Percentiles rank a stretch among this genome's conserved stretches.
These are phyloP conservation scores for Fallopia convolvulus DNA, from an alignment of 148 eudicot species.

Conservation along the genomic window DNA sequence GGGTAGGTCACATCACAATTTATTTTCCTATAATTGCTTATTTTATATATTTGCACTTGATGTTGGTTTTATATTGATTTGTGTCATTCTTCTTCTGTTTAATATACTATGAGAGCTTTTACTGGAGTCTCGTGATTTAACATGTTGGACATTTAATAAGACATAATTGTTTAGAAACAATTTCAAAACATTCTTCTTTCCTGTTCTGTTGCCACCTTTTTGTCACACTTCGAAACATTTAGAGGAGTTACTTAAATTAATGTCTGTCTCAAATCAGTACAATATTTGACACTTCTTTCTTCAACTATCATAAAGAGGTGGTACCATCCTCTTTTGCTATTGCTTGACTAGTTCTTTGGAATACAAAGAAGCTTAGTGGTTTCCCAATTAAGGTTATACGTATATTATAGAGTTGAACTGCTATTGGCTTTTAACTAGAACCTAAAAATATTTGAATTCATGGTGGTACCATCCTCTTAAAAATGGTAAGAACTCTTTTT, in stretches of 20 bases:
- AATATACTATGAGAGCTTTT: neutral
- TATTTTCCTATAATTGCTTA: neutral
- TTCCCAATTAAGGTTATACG: neutral
- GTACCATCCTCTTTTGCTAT: neutral
- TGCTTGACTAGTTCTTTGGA: neutral
- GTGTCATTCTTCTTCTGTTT: constrained; percentile 2
- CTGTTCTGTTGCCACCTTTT: neutral
- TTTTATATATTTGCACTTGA: neutral
- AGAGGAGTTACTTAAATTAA: neutral
- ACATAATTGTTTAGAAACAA: neutral
- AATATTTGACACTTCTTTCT: neutral
- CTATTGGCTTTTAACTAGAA: neutral
- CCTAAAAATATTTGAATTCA: neutral
- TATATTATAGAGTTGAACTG: neutral
- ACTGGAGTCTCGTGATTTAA: neutral
- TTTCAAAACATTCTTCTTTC: neutral
- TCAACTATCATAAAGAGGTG: neutral
- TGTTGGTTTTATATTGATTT: neutral
- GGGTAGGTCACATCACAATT: constrained; percentile 23
- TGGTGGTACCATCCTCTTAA: neutral
- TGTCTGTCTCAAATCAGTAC: neutral
- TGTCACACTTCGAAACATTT: neutral
- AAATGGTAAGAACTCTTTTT: neutral
- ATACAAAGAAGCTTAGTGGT: neutral
- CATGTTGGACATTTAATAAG: neutral